These are phyloP conservation scores for Hanseniaspora valbyensis DNA, from an alignment of 805 yeast genomes.

Conservation along the genomic window DNA sequence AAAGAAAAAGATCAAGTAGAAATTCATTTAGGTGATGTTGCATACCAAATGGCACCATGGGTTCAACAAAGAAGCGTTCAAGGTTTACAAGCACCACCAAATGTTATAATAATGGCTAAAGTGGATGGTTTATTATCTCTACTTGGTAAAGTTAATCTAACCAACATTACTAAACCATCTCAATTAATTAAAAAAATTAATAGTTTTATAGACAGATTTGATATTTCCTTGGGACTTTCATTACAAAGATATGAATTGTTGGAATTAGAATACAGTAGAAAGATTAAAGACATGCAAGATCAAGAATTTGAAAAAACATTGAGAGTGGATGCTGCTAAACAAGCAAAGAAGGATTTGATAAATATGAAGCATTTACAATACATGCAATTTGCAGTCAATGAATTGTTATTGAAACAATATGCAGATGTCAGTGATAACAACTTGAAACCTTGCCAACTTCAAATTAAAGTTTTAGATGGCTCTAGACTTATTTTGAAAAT, in stretches of 20 bases:
- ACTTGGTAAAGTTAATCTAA: constrained; percentile 3
- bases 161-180: neutral
- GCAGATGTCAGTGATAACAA: too few relatives aligned
- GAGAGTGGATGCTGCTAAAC: constrained; percentile 44
- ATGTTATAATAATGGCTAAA: constrained; percentile 9
- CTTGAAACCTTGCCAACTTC: constrained; percentile 24
- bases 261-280: constrained; percentile 47
- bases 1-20: constrained; percentile 4
- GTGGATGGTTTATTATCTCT: constrained; percentile 12
- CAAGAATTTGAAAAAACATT: constrained; percentile 53
- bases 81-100: neutral
- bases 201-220: constrained; percentile 8
- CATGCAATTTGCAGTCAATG: constrained; percentile 21
- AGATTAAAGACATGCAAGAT: constrained; percentile 54
- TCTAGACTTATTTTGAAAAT: constrained; percentile 24
- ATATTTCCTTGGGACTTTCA: constrained; percentile 9
- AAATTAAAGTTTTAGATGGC: constrained; percentile 28
- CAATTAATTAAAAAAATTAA: constrained; percentile 3
- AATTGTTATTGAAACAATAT: neutral
- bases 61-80: neutral
- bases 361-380: constrained; percentile 20
- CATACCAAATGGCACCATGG: constrained; percentile 13
- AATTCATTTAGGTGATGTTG: constrained; percentile 4
- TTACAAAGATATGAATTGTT: constrained; percentile 24
- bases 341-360: constrained; percentile 32